Evolutionary conservation across 495 filamentous ascomycete genomes (phyloP), one percentile per base, ranked within the genome.

Genomic region (Terfezia claveryi): DNA sequence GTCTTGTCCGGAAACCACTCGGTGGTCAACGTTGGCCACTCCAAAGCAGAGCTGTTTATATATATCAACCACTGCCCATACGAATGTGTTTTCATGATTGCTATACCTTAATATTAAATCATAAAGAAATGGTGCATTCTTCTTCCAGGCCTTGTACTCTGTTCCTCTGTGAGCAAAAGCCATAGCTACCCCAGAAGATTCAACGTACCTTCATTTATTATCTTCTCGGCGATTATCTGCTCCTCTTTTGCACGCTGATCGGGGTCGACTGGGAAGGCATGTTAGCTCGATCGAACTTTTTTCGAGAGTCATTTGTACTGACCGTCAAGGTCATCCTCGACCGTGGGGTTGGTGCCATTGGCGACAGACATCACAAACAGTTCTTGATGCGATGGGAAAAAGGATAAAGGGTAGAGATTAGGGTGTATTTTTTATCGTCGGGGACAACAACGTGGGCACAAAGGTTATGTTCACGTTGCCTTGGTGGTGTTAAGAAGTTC

Each of bases 81-180:
- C 10, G 10, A 3, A 52, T 53, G 10, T 52, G 23, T 38, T 8
- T 1, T 20, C 4, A 46, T 14, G 10, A 23, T 38, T 61, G 38
- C 59, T 32, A 32, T 32, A 79, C 79, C 76, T 88, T 36, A 94
- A 70, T 56, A 96, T 88, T 74, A 94, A 80, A 63, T 95, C 92
- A 68, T 99, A 99, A 60, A 99, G 82, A 68, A 95, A 95, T 3
- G 89, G 87, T 59, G 86, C 82, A 69, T 96, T 96, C 76, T 99
- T 99, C 75, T 99, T 99, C 92, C 92, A 99, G 59, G 86, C 94
- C 67, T 99, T 99, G 76, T 99, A 99, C 70, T 96, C 92, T 89
- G 65, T 27, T 32, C 38, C 46, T 23, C 12, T 58, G 38, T 62
- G 54, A 23, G 38, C 50, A 23, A 27, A 38, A 55, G 46, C 36